A percentile compares a stretch with the other conserved stretches of the same genome.
These are phyloP conservation scores for Claviceps sorghi DNA, from an alignment of 2,329 filamentous ascomycete genomes.

Conservation along the genomic window DNA sequence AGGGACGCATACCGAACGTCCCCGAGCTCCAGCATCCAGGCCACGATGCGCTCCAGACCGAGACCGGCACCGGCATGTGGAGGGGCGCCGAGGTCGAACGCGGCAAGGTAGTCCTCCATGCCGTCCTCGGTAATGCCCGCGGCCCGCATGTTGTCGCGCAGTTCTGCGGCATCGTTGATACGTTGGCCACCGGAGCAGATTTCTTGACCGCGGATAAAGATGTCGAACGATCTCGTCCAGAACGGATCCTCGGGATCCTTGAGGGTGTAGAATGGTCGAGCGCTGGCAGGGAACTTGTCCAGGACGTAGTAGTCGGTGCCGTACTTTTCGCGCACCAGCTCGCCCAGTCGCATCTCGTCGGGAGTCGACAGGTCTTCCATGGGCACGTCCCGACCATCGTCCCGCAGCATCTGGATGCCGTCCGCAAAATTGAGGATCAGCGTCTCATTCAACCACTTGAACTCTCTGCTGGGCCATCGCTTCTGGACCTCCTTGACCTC, in stretches of 20 bases:
- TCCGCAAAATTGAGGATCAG: slow-evolving; percentile 68
- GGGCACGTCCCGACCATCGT: slow-evolving; percentile 63
- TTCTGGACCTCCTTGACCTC: slow-evolving; percentile 70
- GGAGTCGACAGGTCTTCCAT: slow-evolving; percentile 68
- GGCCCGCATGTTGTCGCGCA: slow-evolving; percentile 64
- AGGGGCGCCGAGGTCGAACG: slow-evolving; percentile 76
- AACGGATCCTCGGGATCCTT: slow-evolving; percentile 57
- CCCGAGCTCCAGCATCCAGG: slow-evolving; percentile 71
- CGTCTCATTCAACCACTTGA: slow-evolving; percentile 77
- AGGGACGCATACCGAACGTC: slow-evolving; percentile 81
- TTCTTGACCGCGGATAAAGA: slow-evolving; percentile 86
- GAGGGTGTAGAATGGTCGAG: slow-evolving; percentile 85
- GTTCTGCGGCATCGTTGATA: slow-evolving; percentile 64
- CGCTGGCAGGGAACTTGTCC: slow-evolving; percentile 78
- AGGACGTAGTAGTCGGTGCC: slow-evolving; percentile 85
- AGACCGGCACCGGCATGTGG: slow-evolving; percentile 85
- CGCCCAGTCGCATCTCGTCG: slow-evolving; percentile 74
- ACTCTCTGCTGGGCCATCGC: slow-evolving; percentile 73
- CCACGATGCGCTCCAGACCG: slow-evolving; percentile 75
- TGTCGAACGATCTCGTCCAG: slow-evolving; percentile 86
- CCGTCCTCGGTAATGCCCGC: slow-evolving; percentile 62
- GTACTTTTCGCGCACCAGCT: slow-evolving; percentile 74
- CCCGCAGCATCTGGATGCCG: slow-evolving; percentile 66
- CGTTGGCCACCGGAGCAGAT: slow-evolving; percentile 86
- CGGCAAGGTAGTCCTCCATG: slow-evolving; percentile 83